Evolutionary conservation across 441 rosid genomes (phyloP), one percentile per base, ranked within the genome.

Genomic region (Theobroma grandiflorum): DNA sequence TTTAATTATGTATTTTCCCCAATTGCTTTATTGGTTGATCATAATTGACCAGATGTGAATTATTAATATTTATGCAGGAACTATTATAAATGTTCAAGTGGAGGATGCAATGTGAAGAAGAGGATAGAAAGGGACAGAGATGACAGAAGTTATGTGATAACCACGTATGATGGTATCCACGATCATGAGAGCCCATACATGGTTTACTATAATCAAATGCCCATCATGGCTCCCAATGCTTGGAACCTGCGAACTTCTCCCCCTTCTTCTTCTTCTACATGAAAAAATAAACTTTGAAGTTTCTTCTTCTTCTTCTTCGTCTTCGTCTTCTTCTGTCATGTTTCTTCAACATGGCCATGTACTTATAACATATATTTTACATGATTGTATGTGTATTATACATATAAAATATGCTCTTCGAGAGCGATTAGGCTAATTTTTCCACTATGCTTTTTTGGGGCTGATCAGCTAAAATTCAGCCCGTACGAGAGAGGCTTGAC

Each of bases 101-200:
- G 84, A 70, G 94, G 91, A 35, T 94, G 98, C 86, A 26, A 10
- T 65, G 98, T 94, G 81, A 94, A 93, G 89, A 94, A 94, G 83
- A 89, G 92, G 81, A 90, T 93, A 50, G 95, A 94, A 76, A 93
- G 95, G 42, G 98, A 94, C 65, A 78, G 83, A 65, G 89, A 90
- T 64, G 96, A 91, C 76, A 77, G 82, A 62, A 87, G 85, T 59
- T 90, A 86, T 82, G 96, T 93, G 74, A 87, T 93, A 14, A 95
- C 97, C 12, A 86, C 91, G 2, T 93, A 95, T 38, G 96, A 93
- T 8, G 98, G 96, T 52, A 81, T 89, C 10, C 97, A 95, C 84
- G 91, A 85, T 83, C 98, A 93, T 53, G 91, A 86, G 61, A 92
- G 88, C 72, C 91, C 95, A 10, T 81, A 81, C 57, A 62, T 77